Conservation (phyloP, 164 flowering plant genomes). For the Umbellularia californica region DNA sequence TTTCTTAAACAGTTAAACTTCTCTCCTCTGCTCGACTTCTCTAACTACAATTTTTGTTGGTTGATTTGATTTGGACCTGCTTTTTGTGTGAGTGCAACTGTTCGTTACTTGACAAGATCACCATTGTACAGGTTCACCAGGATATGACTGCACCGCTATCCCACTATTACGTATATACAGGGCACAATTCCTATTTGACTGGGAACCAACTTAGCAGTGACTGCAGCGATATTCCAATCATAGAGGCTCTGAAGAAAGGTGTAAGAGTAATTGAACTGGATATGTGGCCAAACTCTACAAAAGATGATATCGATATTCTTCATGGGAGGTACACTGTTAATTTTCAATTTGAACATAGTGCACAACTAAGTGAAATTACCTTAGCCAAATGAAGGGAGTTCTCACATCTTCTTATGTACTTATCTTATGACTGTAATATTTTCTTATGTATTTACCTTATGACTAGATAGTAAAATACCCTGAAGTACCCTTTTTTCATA, state of each 20-base stretch:
- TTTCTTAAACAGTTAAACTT: neutral
- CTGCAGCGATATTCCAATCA: slow-evolving; percentile 71
- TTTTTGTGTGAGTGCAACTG: neutral
- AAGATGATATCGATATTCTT: slow-evolving; percentile 58
- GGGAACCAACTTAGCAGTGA: slow-evolving; percentile 91
- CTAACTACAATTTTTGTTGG: neutral
- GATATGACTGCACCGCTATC: slow-evolving; percentile 84
- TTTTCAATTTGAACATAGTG: neutral
- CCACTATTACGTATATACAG: slow-evolving; percentile 80
- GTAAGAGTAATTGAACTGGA: slow-evolving; percentile 83
- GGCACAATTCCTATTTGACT: slow-evolving; percentile 86
- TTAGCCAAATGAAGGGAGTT: neutral
- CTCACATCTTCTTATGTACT: neutral
- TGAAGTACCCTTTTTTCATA: no score
- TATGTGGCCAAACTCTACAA: slow-evolving; percentile 71
- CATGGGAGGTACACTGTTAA: slow-evolving; percentile 62
- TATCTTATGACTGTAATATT: neutral
- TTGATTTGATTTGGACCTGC: neutral
- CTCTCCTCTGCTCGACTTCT: neutral
- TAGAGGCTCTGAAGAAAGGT: slow-evolving; percentile 57
- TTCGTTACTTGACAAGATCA: neutral
- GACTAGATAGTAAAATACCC: no score
- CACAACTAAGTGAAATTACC: neutral
- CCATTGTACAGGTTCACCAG: slow-evolving; percentile 47
- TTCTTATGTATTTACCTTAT: neutral